Evolutionary conservation across 768 basidiomycete genomes (phyloP), one percentile per base, ranked within the genome.

Genomic region (Xerocomellus chrysenteron): DNA sequence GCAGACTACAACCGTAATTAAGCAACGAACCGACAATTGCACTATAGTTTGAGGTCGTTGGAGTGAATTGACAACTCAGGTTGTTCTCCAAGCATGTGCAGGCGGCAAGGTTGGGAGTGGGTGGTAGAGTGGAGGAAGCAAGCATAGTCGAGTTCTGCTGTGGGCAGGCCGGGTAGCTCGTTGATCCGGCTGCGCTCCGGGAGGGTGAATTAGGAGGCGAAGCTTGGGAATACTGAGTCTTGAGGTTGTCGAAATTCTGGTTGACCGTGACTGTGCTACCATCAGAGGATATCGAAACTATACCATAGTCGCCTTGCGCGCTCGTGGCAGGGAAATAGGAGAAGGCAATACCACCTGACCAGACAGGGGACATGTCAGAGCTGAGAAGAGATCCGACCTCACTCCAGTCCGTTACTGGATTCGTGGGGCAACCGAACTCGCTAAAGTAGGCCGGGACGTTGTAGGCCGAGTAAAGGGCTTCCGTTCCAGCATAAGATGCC

Each of bases 331-430:
- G 88, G 82, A 96, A 94, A 73, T 95, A 96, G 47, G 86, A 87
- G 72, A 92, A 93, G 4, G 94, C 93, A 51, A 96, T 62, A 50
- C 91, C 94, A 58, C 94, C 94, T 33, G 90, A 93, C 86, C 89
- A 96, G 48, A 88, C 85, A 53, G 84, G 73, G 19, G 85, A 80
- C 83, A 94, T 91, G 8, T 87, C 72, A 12, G 80, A 68, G 57
- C 87, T 81, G 70, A 91, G 90, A 28, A 96, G 78, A 28, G 87
- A 83, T 46, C 71, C 78, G 14, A 85, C 82, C 69, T 97, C 94
- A 36, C 85, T 86, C 92, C 92, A 97, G 42, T 54, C 44, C 35
- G 85, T 74, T 65, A 89, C 84, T 47, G 90, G 81, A 21, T 74
- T 76, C 24, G 76, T 78, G 67, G 86, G 83, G 69, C 89, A 91